Conservation (phyloP, 1,139 yeast genomes). For the Petasospora fabianii region DNA sequence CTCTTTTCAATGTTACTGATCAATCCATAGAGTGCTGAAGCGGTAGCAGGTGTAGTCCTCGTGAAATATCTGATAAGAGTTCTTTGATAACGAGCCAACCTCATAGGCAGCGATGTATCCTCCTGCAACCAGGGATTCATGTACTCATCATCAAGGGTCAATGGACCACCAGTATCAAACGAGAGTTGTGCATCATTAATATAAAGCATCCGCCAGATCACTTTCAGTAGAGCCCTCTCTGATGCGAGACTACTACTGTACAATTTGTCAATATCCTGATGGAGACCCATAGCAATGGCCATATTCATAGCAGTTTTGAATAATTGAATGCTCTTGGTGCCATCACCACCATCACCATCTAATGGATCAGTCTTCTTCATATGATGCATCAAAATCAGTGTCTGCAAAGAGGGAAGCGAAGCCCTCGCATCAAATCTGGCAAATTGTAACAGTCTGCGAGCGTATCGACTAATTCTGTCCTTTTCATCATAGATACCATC, state of each 20-base stretch:
- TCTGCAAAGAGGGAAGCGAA: conserved; percentile 25
- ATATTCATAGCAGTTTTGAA: conserved; percentile 25
- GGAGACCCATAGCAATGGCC: conserved; percentile 31
- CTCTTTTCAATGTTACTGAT: conserved; percentile 17
- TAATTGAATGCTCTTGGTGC: conserved; percentile 25
- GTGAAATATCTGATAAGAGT: conserved; percentile 10
- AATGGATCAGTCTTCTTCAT: conserved; percentile 21
- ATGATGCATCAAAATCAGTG: conserved; percentile 25
- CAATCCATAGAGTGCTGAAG: conserved; percentile 13
- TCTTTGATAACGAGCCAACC: conserved; percentile 13
- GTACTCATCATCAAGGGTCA: conserved; percentile 22
- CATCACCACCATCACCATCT: conserved; percentile 29
- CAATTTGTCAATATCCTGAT: conserved; percentile 27
- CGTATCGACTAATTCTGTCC: conserved; percentile 20
- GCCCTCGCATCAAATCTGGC: conserved; percentile 17
- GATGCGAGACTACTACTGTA: conserved; percentile 21
- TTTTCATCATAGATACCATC: conserved; percentile 13
- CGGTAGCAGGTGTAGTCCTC: conserved; percentile 7
- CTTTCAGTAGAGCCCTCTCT: conserved; percentile 25
- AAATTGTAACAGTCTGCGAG: conserved; percentile 18
- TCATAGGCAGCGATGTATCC: conserved; percentile 1
- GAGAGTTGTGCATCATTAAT: conserved; percentile 29
- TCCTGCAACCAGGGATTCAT: conserved; percentile 13
- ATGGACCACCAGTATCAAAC: conserved; percentile 29
- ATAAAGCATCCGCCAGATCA: conserved; percentile 29